These are phyloP conservation scores for Sedum album DNA, from an alignment of 164 flowering plant species.

Conservation along the genomic window DNA sequence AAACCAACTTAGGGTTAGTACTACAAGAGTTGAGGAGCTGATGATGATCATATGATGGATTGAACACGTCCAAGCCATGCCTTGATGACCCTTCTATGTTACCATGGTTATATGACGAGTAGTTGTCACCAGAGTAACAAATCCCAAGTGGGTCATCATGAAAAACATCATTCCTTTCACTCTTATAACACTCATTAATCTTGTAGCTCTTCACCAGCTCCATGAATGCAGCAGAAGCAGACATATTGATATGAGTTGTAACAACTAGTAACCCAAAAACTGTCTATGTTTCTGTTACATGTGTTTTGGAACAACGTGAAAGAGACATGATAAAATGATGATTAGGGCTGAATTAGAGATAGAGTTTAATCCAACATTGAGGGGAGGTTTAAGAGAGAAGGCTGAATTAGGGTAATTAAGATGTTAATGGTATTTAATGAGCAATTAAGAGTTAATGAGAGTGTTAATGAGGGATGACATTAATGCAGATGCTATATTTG, in stretches of 20 bases:
- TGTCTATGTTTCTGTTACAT: not conserved
- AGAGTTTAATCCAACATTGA: not conserved
- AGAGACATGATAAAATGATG: not conserved
- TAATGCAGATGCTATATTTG: not conserved
- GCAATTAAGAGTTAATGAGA: not conserved
- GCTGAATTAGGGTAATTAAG: constrained; percentile 1
- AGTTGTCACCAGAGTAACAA: not conserved
- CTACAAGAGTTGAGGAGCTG: not conserved
- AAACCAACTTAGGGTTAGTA: not conserved
- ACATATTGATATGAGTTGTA: not conserved
- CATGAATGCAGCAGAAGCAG: not conserved
- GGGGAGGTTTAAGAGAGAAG: constrained; percentile 3
- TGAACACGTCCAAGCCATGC: not conserved
- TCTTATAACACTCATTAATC: not conserved
- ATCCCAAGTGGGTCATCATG: not conserved
- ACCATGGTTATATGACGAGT: not conserved
- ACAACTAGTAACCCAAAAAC: not conserved
- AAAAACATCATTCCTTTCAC: not conserved
- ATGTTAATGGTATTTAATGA: constrained; percentile 1
- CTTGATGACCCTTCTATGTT: not conserved
- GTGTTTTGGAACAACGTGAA: not conserved
- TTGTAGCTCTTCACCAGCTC: not conserved
- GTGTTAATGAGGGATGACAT: constrained; percentile 3
- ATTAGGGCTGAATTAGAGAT: not conserved
- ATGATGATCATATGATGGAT: not conserved